phyloP scores from a whole-genome alignment of 345 rosid species.

The Gossypium stocksii region DNA sequence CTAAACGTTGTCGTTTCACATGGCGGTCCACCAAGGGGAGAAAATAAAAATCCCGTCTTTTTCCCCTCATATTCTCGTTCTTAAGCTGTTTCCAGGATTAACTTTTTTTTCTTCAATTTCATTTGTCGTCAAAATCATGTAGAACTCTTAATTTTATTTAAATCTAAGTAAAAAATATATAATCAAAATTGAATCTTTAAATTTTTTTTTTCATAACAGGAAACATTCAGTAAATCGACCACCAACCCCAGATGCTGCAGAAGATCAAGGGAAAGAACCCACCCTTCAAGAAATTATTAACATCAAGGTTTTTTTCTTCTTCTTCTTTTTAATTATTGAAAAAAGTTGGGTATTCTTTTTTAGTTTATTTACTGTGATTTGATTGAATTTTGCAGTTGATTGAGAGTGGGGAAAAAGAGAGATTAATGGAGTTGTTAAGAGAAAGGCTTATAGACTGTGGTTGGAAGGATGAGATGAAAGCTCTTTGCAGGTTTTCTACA shows the following conservation, averaged over 20 bases:
- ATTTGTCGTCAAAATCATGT: not conserved
- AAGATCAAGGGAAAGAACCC: conserved; percentile 40
- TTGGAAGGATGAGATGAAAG: conserved; percentile 79
- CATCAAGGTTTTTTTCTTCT: conserved; percentile 41
- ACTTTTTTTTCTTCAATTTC: not conserved
- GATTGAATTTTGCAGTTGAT: conserved; percentile 36
- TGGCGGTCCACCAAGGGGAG: not conserved
- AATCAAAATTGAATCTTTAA: not conserved
- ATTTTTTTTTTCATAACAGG: conserved; percentile 25
- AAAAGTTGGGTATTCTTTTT: not conserved
- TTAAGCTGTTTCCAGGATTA: not conserved
- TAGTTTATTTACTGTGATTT: not conserved
- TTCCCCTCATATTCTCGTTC: not conserved
- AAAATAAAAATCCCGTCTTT: not conserved
- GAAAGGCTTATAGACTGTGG: conserved; percentile 75
- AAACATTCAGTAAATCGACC: conserved; percentile 61
- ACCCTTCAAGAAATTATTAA: conserved; percentile 58
- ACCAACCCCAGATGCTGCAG: conserved; percentile 53
- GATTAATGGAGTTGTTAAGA: conserved; percentile 63
- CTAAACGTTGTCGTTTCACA: not conserved
- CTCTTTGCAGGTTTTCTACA: conserved; percentile 62
- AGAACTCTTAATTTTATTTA: not conserved
- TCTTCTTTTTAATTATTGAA: not conserved
- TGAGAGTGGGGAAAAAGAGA: conserved; percentile 74
- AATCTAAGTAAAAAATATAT: not conserved